Evolutionary conservation across 345 rosid genomes (phyloP), one percentile per base, ranked within the genome.

Genomic region (Hirschfeldia incana): DNA sequence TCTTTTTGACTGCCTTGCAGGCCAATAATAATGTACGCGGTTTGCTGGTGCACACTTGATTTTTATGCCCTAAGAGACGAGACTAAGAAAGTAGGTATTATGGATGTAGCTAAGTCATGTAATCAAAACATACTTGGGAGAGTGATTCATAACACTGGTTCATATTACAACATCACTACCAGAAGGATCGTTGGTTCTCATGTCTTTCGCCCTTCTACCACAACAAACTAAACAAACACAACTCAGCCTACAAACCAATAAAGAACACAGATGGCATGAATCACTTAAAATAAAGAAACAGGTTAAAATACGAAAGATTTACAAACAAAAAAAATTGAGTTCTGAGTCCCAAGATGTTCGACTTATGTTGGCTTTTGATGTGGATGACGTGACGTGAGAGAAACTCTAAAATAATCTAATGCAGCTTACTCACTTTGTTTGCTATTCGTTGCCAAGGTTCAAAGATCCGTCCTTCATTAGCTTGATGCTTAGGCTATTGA

Each of bases 381-480:
- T 74, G 82, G 17, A 28, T 57, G 53, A 42, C 37, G 63, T 67
- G 66, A 30, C 57, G 60, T 53, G 13, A 10, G 83, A 69, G 72
- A 51, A 6, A 69, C 78, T 55, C 76, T 69, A 80, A 29, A 67
- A 44, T 46, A 26, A 63, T 61, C 74, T 74, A 74, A 51, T 37
- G 29, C 36, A 46, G 75, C 70, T 61, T 60, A 69, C 36, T 67
- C 78, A 59, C 68, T 32, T 67, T 67, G 74, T 58, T 34, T 30
- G 51, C 83, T 83, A 85, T 82, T 88, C 94, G 39, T 70, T 85
- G 72, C 97, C 98, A 86, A 90, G 76, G 84, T 92, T 92, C 70
- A 96, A 83, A 27, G 99, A 96, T 64, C 99, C 98, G 67, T 96
- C 98, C 85, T 92, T 96, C 96, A 92, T 89, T 83, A 96, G 85